A percentile compares a stretch with the other conserved stretches of the same genome.
These are phyloP conservation scores for Infundibulicybe gibba DNA, from an alignment of 768 basidiomycete species.

Conservation along the genomic window DNA sequence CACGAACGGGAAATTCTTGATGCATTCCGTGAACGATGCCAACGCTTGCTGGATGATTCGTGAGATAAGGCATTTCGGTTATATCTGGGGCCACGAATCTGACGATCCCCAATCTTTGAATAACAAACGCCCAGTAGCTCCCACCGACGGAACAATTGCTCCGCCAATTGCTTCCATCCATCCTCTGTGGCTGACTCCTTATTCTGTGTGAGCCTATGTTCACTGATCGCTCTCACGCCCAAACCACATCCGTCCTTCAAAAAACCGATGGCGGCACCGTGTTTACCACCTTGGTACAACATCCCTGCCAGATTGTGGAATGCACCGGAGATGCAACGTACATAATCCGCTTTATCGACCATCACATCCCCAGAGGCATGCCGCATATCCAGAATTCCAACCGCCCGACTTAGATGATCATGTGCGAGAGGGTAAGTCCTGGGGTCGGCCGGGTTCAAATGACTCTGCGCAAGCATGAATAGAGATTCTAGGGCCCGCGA, in stretches of 20 bases:
- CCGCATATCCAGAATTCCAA: conserved; percentile 25
- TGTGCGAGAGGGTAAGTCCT: conserved; percentile 45
- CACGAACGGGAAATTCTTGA: conserved; percentile 51
- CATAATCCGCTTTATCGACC: conserved; percentile 45
- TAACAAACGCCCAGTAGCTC: conserved; percentile 81
- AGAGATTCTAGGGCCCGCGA: conserved; percentile 46
- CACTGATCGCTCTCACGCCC: conserved; percentile 42
- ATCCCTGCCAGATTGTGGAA: conserved; percentile 66
- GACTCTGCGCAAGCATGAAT: conserved; percentile 48
- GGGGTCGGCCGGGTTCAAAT: conserved; percentile 34
- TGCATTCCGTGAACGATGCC: conserved; percentile 51
- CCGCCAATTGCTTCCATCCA: conserved; percentile 59
- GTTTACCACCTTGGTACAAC: conserved; percentile 63
- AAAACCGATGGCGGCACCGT: conserved; percentile 67
- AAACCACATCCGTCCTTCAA: conserved; percentile 56
- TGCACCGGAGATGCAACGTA: conserved; percentile 69
- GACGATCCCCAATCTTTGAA: conserved; percentile 72
- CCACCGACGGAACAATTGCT: conserved; percentile 69
- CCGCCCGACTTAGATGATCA: conserved; percentile 42
- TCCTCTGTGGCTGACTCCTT: conserved; percentile 10
- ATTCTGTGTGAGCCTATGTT: conserved; percentile 13
- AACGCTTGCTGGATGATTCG: conserved; percentile 43
- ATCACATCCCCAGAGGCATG: conserved; percentile 4
- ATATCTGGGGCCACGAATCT: conserved; percentile 37
- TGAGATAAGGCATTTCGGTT: background rate